Evolutionary conservation across 805 yeast species (phyloP).

Genomic region (Priceomyces medius): DNA sequence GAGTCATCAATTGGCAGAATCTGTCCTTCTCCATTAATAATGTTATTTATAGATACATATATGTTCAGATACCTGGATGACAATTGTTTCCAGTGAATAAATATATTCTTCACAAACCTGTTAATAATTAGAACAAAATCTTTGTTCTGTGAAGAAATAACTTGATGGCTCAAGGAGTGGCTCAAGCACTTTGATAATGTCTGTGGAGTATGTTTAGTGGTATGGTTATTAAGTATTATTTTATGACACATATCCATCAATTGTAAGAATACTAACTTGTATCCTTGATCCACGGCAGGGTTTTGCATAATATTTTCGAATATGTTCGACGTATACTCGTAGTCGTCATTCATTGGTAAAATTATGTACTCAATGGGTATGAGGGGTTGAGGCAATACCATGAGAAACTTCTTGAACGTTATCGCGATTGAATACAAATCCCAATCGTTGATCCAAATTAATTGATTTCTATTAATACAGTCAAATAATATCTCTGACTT

Average conservation of each 20-base stretch:
- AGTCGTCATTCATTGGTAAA: constrained; percentile 54
- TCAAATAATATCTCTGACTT: constrained; percentile 46
- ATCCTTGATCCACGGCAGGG: constrained; percentile 11
- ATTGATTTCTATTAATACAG: constrained; percentile 54
- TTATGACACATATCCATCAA: constrained; percentile 38
- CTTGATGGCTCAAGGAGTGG: constrained; percentile 56
- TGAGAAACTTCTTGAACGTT: constrained; percentile 45
- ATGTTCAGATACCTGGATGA: constrained; percentile 8
- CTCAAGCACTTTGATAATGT: constrained; percentile 48
- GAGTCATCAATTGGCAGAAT: constrained; percentile 20
- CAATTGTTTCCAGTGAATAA: constrained; percentile 49
- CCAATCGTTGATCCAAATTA: constrained; percentile 55
- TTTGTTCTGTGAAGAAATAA: constrained; percentile 35
- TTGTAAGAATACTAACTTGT: constrained; percentile 40
- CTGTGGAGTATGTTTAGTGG: constrained; percentile 44
- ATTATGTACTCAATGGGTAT: constrained; percentile 49
- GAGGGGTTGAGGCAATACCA: constrained; percentile 53
- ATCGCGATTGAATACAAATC: constrained; percentile 53
- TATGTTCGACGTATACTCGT: constrained; percentile 39
- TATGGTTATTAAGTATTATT: constrained; percentile 32
- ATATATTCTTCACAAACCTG: constrained; percentile 51
- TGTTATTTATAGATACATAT: constrained; percentile 16
- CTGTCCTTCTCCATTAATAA: constrained; percentile 11
- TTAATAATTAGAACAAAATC: constrained; percentile 52
- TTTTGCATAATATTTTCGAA: constrained; percentile 21